Evolutionary conservation across 768 basidiomycete genomes (phyloP), one percentile per base, ranked within the genome.

Genomic region (Lepiota brunneoincarnata): DNA sequence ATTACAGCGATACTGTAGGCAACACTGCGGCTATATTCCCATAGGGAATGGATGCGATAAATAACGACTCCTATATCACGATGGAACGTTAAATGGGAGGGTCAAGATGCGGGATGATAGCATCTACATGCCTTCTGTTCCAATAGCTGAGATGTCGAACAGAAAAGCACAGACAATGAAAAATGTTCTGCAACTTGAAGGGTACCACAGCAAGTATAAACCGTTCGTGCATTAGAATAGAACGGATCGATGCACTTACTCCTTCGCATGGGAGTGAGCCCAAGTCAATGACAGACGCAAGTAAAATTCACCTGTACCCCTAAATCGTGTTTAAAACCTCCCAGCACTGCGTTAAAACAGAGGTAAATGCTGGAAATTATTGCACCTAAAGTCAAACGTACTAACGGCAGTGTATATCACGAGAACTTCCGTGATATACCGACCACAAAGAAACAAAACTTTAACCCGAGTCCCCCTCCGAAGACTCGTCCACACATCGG

Each of bases 111-210:
- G 11, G 31, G 4, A 31, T 9, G 7, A 9, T 17, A 41, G n/a
- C n/a, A 11, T 40, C n/a, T n/a, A 41, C 49, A 28, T 10, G 40
- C 49, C 49, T 34, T 50, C 49, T n/a, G 49, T 50, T 28, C 49
- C 39, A 28, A 50, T 39, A 24, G 31, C 35, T 21, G 49, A 24
- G 28, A 31, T 15, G n/a, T 28, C 14, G 9, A 23, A 39, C 4
- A 50, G 14, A 14, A 50, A 2, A 3, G 26, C 15, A n/a, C 6
- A 10, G 4, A 28, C 23, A 28, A 50, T 28, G 6, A 41, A 7
- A 17, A n/a, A 50, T 23, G 21, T 20, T 50, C 31, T 17, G 12
- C 49, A 50, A 11, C 49, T 50, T n/a, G 7, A 18, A 10, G 12
- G 9, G 5, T 17, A 26, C 31, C 31, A 10, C 3, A 31, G 7